Base-by-base conservation (phyloP, 2,329 filamentous ascomycete species). In the Amauroascus niger region DNA sequence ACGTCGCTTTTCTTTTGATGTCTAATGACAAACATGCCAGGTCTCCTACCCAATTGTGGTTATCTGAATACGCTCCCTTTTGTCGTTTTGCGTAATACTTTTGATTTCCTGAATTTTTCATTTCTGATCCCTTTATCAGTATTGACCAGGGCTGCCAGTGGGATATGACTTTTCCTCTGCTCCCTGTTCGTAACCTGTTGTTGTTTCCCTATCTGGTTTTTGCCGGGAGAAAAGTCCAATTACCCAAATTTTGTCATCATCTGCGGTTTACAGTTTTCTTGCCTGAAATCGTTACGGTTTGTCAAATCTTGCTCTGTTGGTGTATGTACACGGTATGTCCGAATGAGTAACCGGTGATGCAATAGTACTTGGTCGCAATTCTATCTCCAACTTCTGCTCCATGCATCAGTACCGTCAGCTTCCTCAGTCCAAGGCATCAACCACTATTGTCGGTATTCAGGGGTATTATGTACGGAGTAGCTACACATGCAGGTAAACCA, bases 271-370 rank as follows among this genome's bases (percentile, higher is more conserved):
- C 40, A 22, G 16, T 43, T 43, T 43, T 43, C 18, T n/a, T n/a
- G n/a, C n/a, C 16, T 45, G 11, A 16, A 30, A 16, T 45, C 20
- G 8, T 20, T 28, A 35, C 28, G 11, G 14, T n/a, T 52, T 24
- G 41, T 35, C 28, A 11, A 32, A 37, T 16, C 14, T 24, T 35
- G 11, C 18, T 51, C 40, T 20, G 7, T 44, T 24, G 24, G 18
- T 45, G 43, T 46, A 45, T 39, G 22, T 52, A 52, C 20, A 41
- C n/a, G n/a, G n/a, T 32, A 52, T 46, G 40, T 46, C 46, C 41
- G 50, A 40, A 37, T 30, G 35, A 39, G n/a, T 18, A 14, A 11
- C 11, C 13, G 32, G 40, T 37, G 28, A 30, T 40, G 44, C 18
- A 30, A 52, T 35, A 30, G 11, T 26, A 35, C 13, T 35, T 35